Evolutionary conservation across 192 early-diverging fungal genomes (phyloP), one percentile per base, ranked within the genome.

Genomic region (Coemansia sp.): DNA sequence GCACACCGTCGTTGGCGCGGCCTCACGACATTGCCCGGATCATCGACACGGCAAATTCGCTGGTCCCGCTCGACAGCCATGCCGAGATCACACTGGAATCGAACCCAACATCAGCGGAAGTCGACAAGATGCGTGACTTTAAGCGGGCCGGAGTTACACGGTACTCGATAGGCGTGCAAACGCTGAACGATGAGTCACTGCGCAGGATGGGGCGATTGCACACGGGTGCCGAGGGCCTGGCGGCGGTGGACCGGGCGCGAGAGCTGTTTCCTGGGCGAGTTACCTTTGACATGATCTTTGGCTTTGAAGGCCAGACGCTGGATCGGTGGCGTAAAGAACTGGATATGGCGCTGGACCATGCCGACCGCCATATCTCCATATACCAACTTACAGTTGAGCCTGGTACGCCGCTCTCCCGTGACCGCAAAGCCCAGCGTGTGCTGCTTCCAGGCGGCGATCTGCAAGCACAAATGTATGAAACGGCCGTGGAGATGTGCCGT

Each of bases 361-460:
- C 56, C 2, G 60, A 55, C n/a, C 11, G 29, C 18, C 78, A 82
- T 16, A 44, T 82, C 1, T 79, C 77, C 10, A 37, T 71, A 10
- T 82, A 82, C 60, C 67, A 82, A 56, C 61, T 82, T 31, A 82
- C 80, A 11, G 60, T 68, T 0, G 78, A 82, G 50, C 75, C 64
- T 2, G 80, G 80, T 0, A 82, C 80, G 12, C 64, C 68, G 28
- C 41, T 77, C 26, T 67, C 47, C 47, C 54, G 64, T 4, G 75
- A 61, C 39, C 46, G 38, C 9, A 39, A 38, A 17, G 44, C 59
- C 10, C 51, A 54, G 21, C 52, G 58, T 10, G 25, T 63, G 4
- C 27, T 40, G 21, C 31, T 68, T 16, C 48, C 63, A 16, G 33
- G 23, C 12, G 42, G 44, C 35, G 69, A 73, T n/a, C n/a, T 32